A percentile compares a stretch with the other conserved stretches of the same genome.
Conservation (phyloP, 2,329 filamentous ascomycete genomes). For the Ramichloridium luteum region DNA sequence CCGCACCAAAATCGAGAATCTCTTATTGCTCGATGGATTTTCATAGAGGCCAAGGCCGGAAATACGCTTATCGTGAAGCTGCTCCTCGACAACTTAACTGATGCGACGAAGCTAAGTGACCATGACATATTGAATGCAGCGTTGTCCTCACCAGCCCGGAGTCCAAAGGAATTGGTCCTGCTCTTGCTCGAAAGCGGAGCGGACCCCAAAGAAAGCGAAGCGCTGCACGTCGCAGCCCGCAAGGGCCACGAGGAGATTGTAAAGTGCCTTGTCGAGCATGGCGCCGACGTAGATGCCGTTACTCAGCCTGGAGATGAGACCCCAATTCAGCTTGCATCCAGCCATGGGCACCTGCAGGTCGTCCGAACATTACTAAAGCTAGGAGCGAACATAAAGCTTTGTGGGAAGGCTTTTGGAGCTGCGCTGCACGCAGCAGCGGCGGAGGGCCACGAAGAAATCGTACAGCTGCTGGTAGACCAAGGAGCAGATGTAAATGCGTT, state of each 20-base stretch:
- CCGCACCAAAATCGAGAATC: too few relatives aligned
- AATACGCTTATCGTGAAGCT: not conserved
- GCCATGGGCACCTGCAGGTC: slow-evolving; percentile 1
- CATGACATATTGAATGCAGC: not conserved
- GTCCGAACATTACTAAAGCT: slow-evolving; percentile 2
- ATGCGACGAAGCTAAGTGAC: too few relatives aligned
- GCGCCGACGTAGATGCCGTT: slow-evolving; percentile 5
- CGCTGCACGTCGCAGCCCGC: slow-evolving; percentile 5
- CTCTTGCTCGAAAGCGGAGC: not conserved
- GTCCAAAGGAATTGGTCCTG: not conserved
- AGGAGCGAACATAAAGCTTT: slow-evolving; percentile 5
- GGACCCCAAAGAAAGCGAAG: not conserved
- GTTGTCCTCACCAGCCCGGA: not conserved
- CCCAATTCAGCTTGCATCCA: slow-evolving; percentile 8
- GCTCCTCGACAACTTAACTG: not conserved
- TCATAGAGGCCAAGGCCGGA: not conserved
- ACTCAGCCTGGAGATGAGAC: too few relatives aligned
- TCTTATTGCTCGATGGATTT: too few relatives aligned
- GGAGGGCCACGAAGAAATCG: slow-evolving; percentile 2
- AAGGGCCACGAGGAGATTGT: slow-evolving; percentile 2
- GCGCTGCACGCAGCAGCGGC: slow-evolving; percentile 5
- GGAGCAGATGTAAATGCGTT: slow-evolving; percentile 7
- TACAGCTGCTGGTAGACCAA: slow-evolving; percentile 2
- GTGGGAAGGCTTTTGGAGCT: not conserved
- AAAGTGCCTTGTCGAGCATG: slow-evolving; percentile 1